Evolutionary conservation across 208 protist genomes (phyloP).

Genomic region (Trypanosoma melophagium): DNA sequence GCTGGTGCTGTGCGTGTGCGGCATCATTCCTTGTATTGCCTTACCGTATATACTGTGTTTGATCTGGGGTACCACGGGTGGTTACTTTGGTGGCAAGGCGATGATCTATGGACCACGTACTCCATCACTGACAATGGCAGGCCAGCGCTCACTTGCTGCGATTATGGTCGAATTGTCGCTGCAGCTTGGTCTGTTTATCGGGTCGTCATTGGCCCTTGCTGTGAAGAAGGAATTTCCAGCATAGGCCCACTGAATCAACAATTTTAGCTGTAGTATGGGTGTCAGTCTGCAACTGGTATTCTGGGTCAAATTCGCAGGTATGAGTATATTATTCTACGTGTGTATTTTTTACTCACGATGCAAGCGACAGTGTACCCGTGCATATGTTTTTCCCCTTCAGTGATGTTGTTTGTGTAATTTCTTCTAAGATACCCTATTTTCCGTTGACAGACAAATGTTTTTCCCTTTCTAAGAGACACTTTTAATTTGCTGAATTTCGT

Average conservation of each 20-base stretch:
- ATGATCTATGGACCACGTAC: slow-evolving; percentile 63
- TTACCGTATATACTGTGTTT: slow-evolving; percentile 60
- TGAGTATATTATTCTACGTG: too few relatives aligned
- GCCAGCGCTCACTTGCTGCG: slow-evolving; percentile 62
- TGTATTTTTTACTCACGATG: too few relatives aligned
- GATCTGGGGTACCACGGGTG: slow-evolving; percentile 65
- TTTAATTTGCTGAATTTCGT: too few relatives aligned
- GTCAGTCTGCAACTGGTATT: too few relatives aligned
- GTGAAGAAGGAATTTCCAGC: slow-evolving; percentile 30
- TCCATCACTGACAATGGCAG: slow-evolving; percentile 43
- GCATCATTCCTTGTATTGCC: slow-evolving; percentile 39
- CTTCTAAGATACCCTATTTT: too few relatives aligned
- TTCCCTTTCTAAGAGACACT: too few relatives aligned
- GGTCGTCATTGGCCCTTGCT: slow-evolving; percentile 48
- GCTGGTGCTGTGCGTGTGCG: slow-evolving; percentile 60
- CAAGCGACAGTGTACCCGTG: too few relatives aligned
- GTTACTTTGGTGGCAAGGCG: slow-evolving; percentile 70
- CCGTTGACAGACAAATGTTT: too few relatives aligned
- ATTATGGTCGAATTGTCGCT: slow-evolving; percentile 48
- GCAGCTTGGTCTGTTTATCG: slow-evolving; percentile 51
- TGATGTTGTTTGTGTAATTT: too few relatives aligned
- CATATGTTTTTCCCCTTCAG: too few relatives aligned
- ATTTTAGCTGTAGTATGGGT: neutral
- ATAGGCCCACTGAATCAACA: neutral
- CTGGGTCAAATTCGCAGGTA: too few relatives aligned